Conservation (phyloP, 2,329 filamentous ascomycete species). For the Trichophyton mentagrophytes region DNA sequence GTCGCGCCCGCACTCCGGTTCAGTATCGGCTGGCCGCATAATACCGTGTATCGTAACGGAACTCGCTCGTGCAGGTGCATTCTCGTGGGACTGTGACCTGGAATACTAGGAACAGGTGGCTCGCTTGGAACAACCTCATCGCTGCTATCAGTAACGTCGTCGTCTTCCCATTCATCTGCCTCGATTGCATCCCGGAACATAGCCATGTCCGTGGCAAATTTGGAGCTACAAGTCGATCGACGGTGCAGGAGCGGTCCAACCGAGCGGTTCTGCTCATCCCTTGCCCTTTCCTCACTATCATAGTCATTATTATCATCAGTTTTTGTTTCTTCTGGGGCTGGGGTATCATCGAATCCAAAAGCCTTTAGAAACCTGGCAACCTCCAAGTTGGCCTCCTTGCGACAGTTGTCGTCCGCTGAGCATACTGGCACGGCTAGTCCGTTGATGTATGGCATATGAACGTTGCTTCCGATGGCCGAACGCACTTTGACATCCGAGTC, state of each 20-base stretch:
- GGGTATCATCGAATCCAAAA: constrained; percentile 1
- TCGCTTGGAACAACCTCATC: constrained; percentile 1
- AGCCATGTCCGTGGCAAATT: constrained; percentile 3
- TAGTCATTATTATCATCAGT: not conserved
- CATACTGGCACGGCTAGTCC: constrained; percentile 12
- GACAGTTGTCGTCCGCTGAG: constrained; percentile 6
- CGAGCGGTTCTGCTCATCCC: not conserved
- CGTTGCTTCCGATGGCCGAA: constrained; percentile 10
- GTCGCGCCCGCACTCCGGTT: not conserved
- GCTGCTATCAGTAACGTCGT: constrained; percentile 2
- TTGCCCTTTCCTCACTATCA: not conserved
- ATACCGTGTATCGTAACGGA: constrained; percentile 11
- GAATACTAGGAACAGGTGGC: not conserved
- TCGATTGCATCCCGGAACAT: constrained; percentile 3
- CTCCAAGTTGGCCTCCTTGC: not conserved
- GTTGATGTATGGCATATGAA: constrained; percentile 8
- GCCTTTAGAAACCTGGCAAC: not conserved
- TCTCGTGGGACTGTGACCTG: not conserved
- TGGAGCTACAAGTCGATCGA: not conserved
- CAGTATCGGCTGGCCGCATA: constrained; percentile 15
- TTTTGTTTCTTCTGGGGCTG: not conserved
- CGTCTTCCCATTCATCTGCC: constrained; percentile 5
- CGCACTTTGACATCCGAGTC: constrained; percentile 8
- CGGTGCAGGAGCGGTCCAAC: not conserved
- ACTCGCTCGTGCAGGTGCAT: not conserved